Percentiles rank a stretch among this genome's conserved stretches.
Conservation (phyloP, 2,329 filamentous ascomycete species). For the Microsporum ferrugineum region DNA sequence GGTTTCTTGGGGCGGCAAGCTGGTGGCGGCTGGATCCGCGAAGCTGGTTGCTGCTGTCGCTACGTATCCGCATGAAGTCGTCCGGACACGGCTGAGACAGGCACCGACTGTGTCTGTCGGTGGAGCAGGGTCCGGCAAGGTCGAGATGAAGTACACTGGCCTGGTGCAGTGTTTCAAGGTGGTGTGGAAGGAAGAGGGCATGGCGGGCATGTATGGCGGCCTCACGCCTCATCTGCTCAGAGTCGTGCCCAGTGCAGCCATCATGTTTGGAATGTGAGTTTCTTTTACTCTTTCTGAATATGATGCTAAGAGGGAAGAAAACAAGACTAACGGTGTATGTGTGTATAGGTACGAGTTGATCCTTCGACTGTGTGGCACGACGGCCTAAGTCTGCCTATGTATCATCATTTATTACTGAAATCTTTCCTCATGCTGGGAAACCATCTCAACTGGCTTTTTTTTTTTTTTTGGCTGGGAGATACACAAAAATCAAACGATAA, state of each 20-base stretch:
- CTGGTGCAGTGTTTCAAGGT: slow-evolving; percentile 78
- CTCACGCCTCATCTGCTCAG: slow-evolving; percentile 83
- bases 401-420: neutral
- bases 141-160: slow-evolving; percentile 73
- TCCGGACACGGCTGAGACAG: slow-evolving; percentile 72
- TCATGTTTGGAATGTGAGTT: slow-evolving; percentile 63
- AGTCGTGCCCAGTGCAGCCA: slow-evolving; percentile 82
- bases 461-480: neutral
- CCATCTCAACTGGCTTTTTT: neutral
- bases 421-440: neutral
- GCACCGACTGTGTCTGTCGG: slow-evolving; percentile 70
- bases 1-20: slow-evolving; percentile 57
- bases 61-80: slow-evolving; percentile 85
- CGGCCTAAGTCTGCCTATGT: slow-evolving; percentile 19
- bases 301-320: neutral
- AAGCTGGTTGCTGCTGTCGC: slow-evolving; percentile 75
- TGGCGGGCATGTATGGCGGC: slow-evolving; percentile 77
- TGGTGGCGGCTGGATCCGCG: slow-evolving; percentile 59
- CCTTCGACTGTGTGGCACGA: slow-evolving; percentile 14
- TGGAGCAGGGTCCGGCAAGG: slow-evolving; percentile 29
- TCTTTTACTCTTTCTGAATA: neutral
- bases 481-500: neutral
- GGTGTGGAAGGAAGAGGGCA: slow-evolving; percentile 78
- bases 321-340: neutral
- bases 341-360: slow-evolving; percentile 12